These are phyloP conservation scores for Sclerotinia sclerotiorum DNA, from an alignment of 2,329 filamentous ascomycete species.

Conservation along the genomic window DNA sequence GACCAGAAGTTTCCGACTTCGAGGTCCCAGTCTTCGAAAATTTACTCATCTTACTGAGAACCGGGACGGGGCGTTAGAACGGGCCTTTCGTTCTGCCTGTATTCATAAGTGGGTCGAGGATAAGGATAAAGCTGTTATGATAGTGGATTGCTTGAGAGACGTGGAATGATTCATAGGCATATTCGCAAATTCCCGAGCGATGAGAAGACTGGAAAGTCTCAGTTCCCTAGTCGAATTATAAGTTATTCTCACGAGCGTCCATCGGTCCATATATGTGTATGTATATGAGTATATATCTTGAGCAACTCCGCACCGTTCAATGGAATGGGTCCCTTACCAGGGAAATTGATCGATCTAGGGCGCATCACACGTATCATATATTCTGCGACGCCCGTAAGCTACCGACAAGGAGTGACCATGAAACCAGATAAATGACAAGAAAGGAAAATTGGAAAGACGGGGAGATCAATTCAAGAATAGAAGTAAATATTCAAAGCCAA, in stretches of 20 bases:
- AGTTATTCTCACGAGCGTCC: background rate
- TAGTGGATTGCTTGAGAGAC: slow-evolving; percentile 12
- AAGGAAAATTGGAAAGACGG: slow-evolving; percentile 29
- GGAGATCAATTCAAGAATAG: slow-evolving; percentile 14
- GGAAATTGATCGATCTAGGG: slow-evolving; percentile 29
- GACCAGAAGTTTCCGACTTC: slow-evolving; percentile 29
- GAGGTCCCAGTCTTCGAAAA: slow-evolving; percentile 32
- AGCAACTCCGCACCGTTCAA: slow-evolving; percentile 13
- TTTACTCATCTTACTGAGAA: slow-evolving; percentile 36
- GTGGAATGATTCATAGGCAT: slow-evolving; percentile 24
- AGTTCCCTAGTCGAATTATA: background rate
- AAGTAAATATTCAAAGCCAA: background rate
- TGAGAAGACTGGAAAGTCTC: slow-evolving; percentile 7
- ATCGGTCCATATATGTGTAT: slow-evolving; percentile 3
- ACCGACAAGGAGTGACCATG: slow-evolving; percentile 35
- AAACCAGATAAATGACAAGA: slow-evolving; percentile 32
- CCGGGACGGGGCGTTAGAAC: slow-evolving; percentile 5
- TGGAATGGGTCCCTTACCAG: slow-evolving; percentile 25
- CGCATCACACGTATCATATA: slow-evolving; percentile 40
- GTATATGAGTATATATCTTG: slow-evolving; percentile 4
- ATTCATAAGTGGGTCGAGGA: slow-evolving; percentile 28
- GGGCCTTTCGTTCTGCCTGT: background rate
- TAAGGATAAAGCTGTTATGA: slow-evolving; percentile 24
- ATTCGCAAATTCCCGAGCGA: slow-evolving; percentile 22
- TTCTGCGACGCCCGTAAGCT: slow-evolving; percentile 35